A percentile compares a stretch with the other conserved stretches of the same genome.
Evolutionary conservation across 345 rosid genomes (phyloP).

Genomic region (Nasturtium officinale): DNA sequence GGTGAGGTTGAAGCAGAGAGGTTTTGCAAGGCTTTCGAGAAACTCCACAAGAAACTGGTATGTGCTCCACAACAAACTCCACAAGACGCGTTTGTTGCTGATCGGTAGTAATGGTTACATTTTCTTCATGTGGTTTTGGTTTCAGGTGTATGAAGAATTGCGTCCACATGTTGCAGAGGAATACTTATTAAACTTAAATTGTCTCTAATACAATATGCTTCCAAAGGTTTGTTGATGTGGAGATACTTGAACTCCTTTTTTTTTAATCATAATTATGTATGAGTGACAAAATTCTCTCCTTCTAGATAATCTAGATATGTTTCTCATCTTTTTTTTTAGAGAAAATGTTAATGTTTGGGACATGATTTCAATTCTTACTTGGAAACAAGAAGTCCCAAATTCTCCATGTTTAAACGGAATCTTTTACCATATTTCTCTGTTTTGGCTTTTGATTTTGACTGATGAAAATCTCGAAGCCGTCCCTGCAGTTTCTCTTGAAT

Average conservation of each 20-base stretch:
- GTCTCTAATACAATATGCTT: conserved; percentile 19
- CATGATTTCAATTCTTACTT: not conserved
- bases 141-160: conserved; percentile 72
- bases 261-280: conserved; percentile 21
- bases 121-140: conserved; percentile 1
- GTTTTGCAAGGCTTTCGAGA: conserved; percentile 75
- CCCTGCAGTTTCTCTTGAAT: not conserved
- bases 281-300: conserved; percentile 19
- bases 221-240: conserved; percentile 21
- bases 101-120: not conserved
- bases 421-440: not conserved
- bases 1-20: conserved; percentile 71
- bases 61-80: conserved; percentile 20
- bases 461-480: not conserved
- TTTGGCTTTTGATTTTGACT: not conserved
- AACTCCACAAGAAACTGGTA: conserved; percentile 82
- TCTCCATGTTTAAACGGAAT: not conserved
- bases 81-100: not conserved
- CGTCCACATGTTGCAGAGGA: conserved; percentile 60
- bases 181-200: conserved; percentile 29
- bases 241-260: conserved; percentile 15
- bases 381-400: not conserved
- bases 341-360: not conserved
- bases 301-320: conserved; percentile 23
- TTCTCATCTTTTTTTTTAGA: conserved; percentile 1